phyloP scores from a whole-genome alignment of 2,329 filamentous ascomycete species.

The Biscogniauxia marginata region DNA sequence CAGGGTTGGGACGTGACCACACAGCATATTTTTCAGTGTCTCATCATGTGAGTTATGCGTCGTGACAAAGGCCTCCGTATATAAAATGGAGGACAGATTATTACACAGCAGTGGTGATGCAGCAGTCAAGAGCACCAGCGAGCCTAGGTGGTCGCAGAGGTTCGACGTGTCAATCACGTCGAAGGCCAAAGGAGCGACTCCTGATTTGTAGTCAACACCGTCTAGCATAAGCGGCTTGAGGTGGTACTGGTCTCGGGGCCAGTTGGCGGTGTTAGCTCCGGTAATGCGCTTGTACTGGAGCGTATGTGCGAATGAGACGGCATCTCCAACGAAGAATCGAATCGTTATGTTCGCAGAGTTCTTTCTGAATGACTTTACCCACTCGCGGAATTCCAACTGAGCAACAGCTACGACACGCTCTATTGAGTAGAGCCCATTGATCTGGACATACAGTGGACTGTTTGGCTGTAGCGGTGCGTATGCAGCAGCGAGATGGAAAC shows the following conservation, averaged over 20 bases:
- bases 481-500: slow-evolving; percentile 54
- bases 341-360: slow-evolving; percentile 34
- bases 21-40: slow-evolving; percentile 43
- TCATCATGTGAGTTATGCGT: slow-evolving; percentile 24
- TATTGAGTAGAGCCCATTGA: slow-evolving; percentile 34
- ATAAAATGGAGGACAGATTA: slow-evolving; percentile 44
- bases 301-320: slow-evolving; percentile 50
- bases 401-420: slow-evolving; percentile 34
- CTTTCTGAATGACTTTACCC: slow-evolving; percentile 41
- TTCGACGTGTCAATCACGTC: slow-evolving; percentile 57
- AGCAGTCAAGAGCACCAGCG: slow-evolving; percentile 44
- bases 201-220: slow-evolving; percentile 37
- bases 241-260: slow-evolving; percentile 42
- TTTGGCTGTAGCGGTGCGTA: slow-evolving; percentile 35
- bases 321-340: slow-evolving; percentile 48
- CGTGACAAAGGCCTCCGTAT: slow-evolving; percentile 45
- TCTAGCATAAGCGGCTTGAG: slow-evolving; percentile 40
- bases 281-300: slow-evolving; percentile 41
- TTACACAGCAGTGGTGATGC: slow-evolving; percentile 45
- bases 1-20: slow-evolving; percentile 45
- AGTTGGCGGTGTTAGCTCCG: slow-evolving; percentile 36
- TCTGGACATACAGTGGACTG: not conserved
- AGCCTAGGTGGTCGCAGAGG: slow-evolving; percentile 44
- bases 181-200: slow-evolving; percentile 42
- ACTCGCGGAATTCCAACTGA: slow-evolving; percentile 44